Evolutionary conservation across 805 yeast genomes (phyloP), one percentile per base, ranked within the genome.

Genomic region (Blastobotrys terrestris): DNA sequence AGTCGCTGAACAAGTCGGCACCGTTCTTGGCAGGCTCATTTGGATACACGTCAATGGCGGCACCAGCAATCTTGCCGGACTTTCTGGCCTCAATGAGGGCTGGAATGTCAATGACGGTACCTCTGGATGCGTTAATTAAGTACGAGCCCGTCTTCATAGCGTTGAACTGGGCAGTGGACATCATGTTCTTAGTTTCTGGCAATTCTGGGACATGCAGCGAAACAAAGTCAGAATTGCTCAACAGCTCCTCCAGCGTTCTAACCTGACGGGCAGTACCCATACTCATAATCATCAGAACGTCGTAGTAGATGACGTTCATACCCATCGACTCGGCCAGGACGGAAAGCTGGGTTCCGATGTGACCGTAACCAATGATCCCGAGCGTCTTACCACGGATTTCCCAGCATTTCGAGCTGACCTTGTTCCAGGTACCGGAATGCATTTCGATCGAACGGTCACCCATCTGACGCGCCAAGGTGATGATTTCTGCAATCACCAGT

Each of bases 321-420:
- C 99, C 99, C 83, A 94, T 83, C 45, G 97, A 81, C 77, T 94
- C 99, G 49, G 99, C 98, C 63, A 94, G 76, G 8, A 94, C 99
- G 6, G 96, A 87, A 68, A 94, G 83, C 75, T 94, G 99, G 48
- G 98, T 76, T 63, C 99, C 99, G 74, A 94, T 94, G 72, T 94
- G 99, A 64, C 99, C 99, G 67, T 94, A 94, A 62, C 99, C 99
- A 41, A 94, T 78, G 65, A 94, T 94, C 57, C 99, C 99, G 63
- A 94, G 78, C 48, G 99, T 92, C 73, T 94, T 94, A 61, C 99
- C 99, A 76, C 99, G 87, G 62, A 94, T 91, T 75, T 94, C 99
- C 98, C 98, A 94, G 76, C 99, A 94, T 72, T 81, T 90, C 60
- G 88, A 78, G 64, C 87, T 77, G 63, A 92, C 97, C 76, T 94